A percentile compares a stretch with the other conserved stretches of the same genome.
Conservation (phyloP, 805 yeast species). For the Sugiyamaella mastotermitis region DNA sequence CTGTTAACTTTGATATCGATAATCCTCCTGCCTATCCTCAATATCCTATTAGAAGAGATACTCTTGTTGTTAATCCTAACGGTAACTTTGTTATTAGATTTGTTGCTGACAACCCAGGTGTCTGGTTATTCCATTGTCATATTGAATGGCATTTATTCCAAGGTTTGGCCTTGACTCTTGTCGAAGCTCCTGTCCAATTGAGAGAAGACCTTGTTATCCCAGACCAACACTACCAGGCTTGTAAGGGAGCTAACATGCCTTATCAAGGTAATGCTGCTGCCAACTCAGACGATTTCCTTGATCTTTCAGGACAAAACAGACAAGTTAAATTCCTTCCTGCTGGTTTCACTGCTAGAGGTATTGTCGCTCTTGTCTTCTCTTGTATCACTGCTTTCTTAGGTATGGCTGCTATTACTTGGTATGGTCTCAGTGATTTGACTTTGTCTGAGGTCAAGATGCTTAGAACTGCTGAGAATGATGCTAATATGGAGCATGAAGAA, state of each 20-base stretch:
- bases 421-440: constrained; percentile 81
- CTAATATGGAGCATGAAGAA: constrained; percentile 43
- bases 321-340: constrained; percentile 65
- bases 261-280: constrained; percentile 86
- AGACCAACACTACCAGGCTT: constrained; percentile 52
- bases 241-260: constrained; percentile 51
- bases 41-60: constrained; percentile 81
- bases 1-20: constrained; percentile 49
- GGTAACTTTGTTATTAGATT: constrained; percentile 44
- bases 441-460: constrained; percentile 59
- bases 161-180: constrained; percentile 74
- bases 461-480: constrained; percentile 35
- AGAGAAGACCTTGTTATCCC: constrained; percentile 52
- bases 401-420: constrained; percentile 64
- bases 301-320: constrained; percentile 68
- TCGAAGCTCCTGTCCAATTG: constrained; percentile 78
- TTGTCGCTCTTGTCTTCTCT: constrained; percentile 89
- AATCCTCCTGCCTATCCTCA: constrained; percentile 54
- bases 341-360: constrained; percentile 94
- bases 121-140: constrained; percentile 94
- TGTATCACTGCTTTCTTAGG: constrained; percentile 83
- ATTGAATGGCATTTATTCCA: constrained; percentile 97
- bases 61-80: constrained; percentile 40
- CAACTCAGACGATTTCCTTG: constrained; percentile 53
- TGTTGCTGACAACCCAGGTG: constrained; percentile 82